A percentile compares a stretch with the other conserved stretches of the same genome.
Evolutionary conservation across 768 basidiomycete genomes (phyloP).

Genomic region (Amanita muscaria): DNA sequence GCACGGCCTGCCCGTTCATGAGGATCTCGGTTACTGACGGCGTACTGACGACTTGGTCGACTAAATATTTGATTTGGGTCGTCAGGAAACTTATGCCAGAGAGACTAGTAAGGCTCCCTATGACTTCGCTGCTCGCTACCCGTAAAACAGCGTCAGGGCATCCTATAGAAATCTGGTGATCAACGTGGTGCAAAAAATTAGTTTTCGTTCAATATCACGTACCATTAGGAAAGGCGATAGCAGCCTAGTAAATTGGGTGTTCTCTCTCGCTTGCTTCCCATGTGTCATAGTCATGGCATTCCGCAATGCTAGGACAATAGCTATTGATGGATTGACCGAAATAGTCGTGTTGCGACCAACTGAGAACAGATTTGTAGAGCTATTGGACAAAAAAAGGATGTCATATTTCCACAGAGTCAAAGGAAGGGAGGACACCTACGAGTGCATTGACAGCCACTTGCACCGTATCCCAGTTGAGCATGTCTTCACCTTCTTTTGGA

Average conservation of each 20-base stretch:
- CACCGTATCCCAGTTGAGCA: constrained; percentile 67
- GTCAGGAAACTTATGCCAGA: constrained; percentile 81
- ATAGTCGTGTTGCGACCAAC: constrained; percentile 82
- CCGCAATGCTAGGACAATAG: constrained; percentile 62
- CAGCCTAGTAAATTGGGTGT: constrained; percentile 46
- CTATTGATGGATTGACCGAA: constrained; percentile 68
- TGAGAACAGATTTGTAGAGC: no score
- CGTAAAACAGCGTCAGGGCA: constrained; percentile 72
- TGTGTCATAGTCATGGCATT: constrained; percentile 38
- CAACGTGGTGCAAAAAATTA: no score
- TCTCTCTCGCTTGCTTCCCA: constrained; percentile 53
- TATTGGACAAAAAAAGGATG: no score
- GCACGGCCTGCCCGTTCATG: constrained; percentile 90
- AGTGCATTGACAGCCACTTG: constrained; percentile 72
- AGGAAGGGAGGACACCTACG: constrained; percentile 47
- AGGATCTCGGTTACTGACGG: constrained; percentile 91
- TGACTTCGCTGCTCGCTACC: constrained; percentile 73
- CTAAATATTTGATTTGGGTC: constrained; percentile 78
- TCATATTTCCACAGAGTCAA: no score
- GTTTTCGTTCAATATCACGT: no score
- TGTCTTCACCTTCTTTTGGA: constrained; percentile 30
- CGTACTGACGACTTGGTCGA: constrained; percentile 91
- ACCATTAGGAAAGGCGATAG: constrained; percentile 77
- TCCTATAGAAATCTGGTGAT: constrained; percentile 47
- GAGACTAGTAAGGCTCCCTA: constrained; percentile 79